Conservation (phyloP, 2,329 filamentous ascomycete species). For the Sodiomyces alkalinus region DNA sequence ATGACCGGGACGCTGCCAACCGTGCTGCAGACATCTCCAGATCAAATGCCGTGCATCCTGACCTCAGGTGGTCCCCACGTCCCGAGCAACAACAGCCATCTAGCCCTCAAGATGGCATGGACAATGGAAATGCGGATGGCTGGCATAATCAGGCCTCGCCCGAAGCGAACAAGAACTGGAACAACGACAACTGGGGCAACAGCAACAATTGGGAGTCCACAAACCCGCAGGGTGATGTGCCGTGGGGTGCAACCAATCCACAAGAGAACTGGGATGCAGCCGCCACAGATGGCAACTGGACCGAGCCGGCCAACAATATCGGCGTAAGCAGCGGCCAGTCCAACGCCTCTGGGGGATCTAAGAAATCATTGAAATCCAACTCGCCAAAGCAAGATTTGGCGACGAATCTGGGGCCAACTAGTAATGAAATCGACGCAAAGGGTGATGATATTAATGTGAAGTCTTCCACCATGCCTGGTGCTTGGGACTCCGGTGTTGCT, state of each 20-base stretch:
- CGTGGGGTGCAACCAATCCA: background rate
- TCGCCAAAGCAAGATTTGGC: conserved; percentile 1
- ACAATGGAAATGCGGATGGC: too few species aligned
- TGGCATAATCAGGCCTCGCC: too few species aligned
- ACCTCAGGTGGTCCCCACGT: too few species aligned
- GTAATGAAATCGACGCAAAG: conserved; percentile 2
- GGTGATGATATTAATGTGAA: background rate
- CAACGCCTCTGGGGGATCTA: conserved; percentile 5
- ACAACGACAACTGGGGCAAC: background rate
- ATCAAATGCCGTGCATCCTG: background rate
- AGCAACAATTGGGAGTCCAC: background rate
- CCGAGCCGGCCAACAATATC: conserved; percentile 2
- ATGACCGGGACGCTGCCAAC: background rate
- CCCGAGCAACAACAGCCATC: too few species aligned
- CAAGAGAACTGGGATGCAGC: too few species aligned
- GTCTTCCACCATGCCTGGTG: conserved; percentile 8
- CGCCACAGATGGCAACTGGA: conserved; percentile 1
- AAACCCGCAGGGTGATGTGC: background rate
- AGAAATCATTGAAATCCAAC: conserved; percentile 2
- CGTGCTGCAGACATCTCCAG: background rate
- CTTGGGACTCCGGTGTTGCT: conserved; percentile 7
- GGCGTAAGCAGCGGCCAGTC: conserved; percentile 3
- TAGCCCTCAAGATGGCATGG: too few species aligned
- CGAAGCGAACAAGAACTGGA: too few species aligned
- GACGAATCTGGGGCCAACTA: conserved; percentile 2